Base-by-base conservation (phyloP, 768 basidiomycete species). In the Serendipita sp. region DNA sequence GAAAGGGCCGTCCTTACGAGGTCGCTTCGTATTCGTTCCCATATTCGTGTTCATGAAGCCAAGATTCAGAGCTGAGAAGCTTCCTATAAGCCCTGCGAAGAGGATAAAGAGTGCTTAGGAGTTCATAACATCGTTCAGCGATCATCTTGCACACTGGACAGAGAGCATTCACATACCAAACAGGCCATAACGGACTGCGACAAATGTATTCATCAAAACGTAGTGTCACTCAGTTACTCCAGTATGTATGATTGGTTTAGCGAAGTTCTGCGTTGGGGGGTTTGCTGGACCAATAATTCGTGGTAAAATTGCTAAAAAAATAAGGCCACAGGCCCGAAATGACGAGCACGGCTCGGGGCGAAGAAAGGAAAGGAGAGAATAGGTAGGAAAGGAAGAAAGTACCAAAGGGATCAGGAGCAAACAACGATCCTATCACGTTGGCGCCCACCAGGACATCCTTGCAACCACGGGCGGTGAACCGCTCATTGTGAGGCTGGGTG, bases 321-420 rank as follows among this genome's bases (percentile, higher is more conserved):
- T 13, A 8, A 32, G 56, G 28, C 56, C 56, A 60, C 56, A 60
- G 56, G 56, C 28, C 56, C 16, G 24, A 53, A 60, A 60, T 24
- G 34, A n/a, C 56, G 56, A 60, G 56, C 56, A 38, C 56, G 30
- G 56, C 56, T 60, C 56, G 56, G 56, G 56, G 37, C 18, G 48
- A 53, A 60, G 16, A 35, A 60, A 60, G 32, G 56, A 60, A 60
- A 60, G 4, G 37, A 60, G 28, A 34, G 30, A 35, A 60, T n/a
- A 60, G n/a, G 35, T 8, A 60, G 37, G 35, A 38, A 38, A 60
- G 35, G 30, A 60, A 38, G 16, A 60, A 60, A 60, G 35, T 30
- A 35, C 4, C n/a, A 35, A 60, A 28, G 56, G 24, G 37, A 35
- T 60, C 28, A 30, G 35, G 37, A 60, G 30, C 28, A 60, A 34